Conservation (phyloP, 495 filamentous ascomycete genomes). For the Recurvomyces mirabilis region DNA sequence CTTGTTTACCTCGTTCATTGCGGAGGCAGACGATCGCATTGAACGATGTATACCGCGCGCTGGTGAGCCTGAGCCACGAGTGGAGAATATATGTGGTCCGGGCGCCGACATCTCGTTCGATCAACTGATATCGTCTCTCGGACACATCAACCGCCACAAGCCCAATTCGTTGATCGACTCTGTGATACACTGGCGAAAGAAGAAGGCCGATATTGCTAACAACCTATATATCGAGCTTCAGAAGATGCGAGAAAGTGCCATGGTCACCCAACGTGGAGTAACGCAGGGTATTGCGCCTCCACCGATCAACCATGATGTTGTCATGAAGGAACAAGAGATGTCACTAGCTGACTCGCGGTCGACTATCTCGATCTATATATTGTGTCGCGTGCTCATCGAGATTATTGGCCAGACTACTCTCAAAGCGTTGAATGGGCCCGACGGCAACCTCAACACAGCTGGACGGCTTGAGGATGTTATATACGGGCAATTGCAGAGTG, state of each 20-base stretch:
- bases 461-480: slow-evolving; percentile 87
- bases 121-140: slow-evolving; percentile 83
- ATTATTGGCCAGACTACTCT: slow-evolving; percentile 84
- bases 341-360: slow-evolving; percentile 74
- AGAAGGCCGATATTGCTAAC: slow-evolving; percentile 73
- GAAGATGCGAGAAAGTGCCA: slow-evolving; percentile 2
- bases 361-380: slow-evolving; percentile 84
- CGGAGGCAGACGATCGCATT: slow-evolving; percentile 87
- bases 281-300: background rate
- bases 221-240: slow-evolving; percentile 10
- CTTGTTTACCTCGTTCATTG: slow-evolving; percentile 80
- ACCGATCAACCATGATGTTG: slow-evolving; percentile 7
- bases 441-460: slow-evolving; percentile 51
- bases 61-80: slow-evolving; percentile 62
- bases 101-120: slow-evolving; percentile 87
- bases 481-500: slow-evolving; percentile 76
- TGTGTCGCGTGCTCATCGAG: slow-evolving; percentile 87
- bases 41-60: slow-evolving; percentile 66
- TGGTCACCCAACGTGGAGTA: background rate
- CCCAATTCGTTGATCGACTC: slow-evolving; percentile 93
- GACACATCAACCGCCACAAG: slow-evolving; percentile 85
- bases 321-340: slow-evolving; percentile 47
- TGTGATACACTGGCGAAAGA: slow-evolving; percentile 94
- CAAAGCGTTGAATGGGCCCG: slow-evolving; percentile 58
- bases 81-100: slow-evolving; percentile 81